Evolutionary conservation across 2,329 filamentous ascomycete species (phyloP).

Genomic region (Claviceps pusilla): DNA sequence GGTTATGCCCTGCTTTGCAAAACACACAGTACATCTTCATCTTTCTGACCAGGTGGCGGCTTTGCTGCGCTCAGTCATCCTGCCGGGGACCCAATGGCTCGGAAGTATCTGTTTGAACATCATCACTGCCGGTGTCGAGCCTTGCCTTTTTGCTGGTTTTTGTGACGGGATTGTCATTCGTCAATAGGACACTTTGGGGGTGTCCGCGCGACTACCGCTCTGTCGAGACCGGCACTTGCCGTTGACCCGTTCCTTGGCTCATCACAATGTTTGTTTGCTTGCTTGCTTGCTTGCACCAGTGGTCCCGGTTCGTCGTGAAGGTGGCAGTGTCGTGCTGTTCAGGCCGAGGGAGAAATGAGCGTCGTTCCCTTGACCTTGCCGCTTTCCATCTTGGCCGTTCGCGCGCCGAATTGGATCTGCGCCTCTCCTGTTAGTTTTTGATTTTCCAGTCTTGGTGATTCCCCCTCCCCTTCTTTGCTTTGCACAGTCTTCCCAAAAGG

Average conservation of each 20-base stretch:
- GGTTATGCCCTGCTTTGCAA: neutral
- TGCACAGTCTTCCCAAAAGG: too few species aligned
- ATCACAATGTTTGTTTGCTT: neutral
- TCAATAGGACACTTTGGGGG: too few species aligned
- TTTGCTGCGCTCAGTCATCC: neutral
- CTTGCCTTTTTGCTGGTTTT: neutral
- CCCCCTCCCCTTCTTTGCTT: neutral
- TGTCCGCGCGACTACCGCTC: too few species aligned
- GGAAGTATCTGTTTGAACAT: slow-evolving; percentile 58
- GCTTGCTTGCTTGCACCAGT: neutral
- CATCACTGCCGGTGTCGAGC: slow-evolving; percentile 40
- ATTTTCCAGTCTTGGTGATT: neutral
- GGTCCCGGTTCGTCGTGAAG: too few species aligned
- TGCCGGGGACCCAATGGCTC: slow-evolving; percentile 28
- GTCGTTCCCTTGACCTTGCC: slow-evolving; percentile 55
- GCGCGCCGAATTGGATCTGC: slow-evolving; percentile 67
- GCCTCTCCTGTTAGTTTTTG: neutral
- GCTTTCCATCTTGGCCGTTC: slow-evolving; percentile 70
- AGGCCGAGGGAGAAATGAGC: slow-evolving; percentile 26
- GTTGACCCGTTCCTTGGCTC: neutral
- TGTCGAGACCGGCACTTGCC: neutral
- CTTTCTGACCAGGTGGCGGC: neutral
- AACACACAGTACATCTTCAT: neutral
- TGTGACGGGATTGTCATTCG: neutral
- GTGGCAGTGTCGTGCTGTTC: too few species aligned